These are phyloP conservation scores for Luvunga scandens DNA, from an alignment of 345 rosid genomes.

Conservation along the genomic window DNA sequence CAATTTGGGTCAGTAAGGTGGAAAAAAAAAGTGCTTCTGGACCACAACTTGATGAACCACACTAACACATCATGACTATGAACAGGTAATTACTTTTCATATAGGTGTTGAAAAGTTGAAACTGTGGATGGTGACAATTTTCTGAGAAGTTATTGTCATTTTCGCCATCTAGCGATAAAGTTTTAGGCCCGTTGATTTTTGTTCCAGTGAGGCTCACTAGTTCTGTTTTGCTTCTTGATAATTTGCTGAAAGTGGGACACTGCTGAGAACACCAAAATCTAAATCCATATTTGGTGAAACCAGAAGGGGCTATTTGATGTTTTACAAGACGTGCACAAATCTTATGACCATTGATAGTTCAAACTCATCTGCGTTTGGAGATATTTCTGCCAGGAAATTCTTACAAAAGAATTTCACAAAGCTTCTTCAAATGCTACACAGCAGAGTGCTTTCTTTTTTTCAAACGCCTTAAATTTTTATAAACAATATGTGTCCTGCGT, in stretches of 20 bases:
- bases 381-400: background rate
- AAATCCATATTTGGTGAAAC: background rate
- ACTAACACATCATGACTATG: background rate
- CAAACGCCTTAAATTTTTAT: too few species aligned
- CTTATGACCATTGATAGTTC: background rate
- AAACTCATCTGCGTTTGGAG: background rate
- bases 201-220: background rate
- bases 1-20: background rate
- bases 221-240: background rate
- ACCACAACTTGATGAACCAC: conserved; percentile 1
- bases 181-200: background rate
- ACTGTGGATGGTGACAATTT: background rate
- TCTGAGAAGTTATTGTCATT: background rate
- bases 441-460: too few species aligned
- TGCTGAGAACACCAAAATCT: background rate
- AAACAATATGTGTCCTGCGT: too few species aligned
- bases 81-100: too few species aligned
- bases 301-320: background rate
- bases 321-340: background rate
- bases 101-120: background rate
- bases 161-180: background rate
- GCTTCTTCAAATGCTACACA: background rate
- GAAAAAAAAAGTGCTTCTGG: background rate
- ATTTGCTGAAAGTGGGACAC: background rate
- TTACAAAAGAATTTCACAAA: background rate